These are phyloP conservation scores for Datisca glomerata DNA, from an alignment of 306 rosid genomes.

Conservation along the genomic window DNA sequence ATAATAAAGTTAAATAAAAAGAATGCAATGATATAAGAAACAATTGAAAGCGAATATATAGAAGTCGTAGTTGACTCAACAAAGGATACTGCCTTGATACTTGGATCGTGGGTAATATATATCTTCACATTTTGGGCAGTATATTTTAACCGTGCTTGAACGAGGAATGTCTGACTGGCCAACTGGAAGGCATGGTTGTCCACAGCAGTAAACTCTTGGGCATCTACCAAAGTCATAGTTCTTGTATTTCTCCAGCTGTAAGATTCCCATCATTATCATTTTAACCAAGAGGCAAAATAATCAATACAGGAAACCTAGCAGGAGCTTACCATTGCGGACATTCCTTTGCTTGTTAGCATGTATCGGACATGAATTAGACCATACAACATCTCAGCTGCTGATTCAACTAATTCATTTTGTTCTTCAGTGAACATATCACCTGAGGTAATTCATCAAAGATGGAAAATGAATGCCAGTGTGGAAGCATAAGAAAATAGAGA, in stretches of 20 bases:
- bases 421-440: constrained; percentile 97
- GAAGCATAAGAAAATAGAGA: too few relatives aligned
- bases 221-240: constrained; percentile 95
- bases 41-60: neutral
- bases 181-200: constrained; percentile 98
- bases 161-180: constrained; percentile 98
- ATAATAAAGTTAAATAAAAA: neutral
- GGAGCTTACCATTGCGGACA: constrained; percentile 77
- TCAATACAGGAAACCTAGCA: neutral
- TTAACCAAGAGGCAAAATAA: neutral
- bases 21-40: neutral
- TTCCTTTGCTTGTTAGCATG: constrained; percentile 86
- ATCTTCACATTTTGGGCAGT: constrained; percentile 97
- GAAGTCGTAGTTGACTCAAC: too few relatives aligned
- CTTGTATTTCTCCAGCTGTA: constrained; percentile 87
- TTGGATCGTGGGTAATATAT: constrained; percentile 94
- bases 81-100: constrained; percentile 99
- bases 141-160: constrained; percentile 90
- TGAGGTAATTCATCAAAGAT: too few relatives aligned
- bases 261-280: neutral
- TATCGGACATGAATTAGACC: constrained; percentile 96
- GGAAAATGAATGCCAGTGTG: too few relatives aligned
- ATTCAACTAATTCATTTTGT: constrained; percentile 90
- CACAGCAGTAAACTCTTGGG: constrained; percentile 95
- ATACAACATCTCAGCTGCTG: constrained; percentile 98